Conservation (phyloP, 768 basidiomycete genomes). For the Lentinula sp. region DNA sequence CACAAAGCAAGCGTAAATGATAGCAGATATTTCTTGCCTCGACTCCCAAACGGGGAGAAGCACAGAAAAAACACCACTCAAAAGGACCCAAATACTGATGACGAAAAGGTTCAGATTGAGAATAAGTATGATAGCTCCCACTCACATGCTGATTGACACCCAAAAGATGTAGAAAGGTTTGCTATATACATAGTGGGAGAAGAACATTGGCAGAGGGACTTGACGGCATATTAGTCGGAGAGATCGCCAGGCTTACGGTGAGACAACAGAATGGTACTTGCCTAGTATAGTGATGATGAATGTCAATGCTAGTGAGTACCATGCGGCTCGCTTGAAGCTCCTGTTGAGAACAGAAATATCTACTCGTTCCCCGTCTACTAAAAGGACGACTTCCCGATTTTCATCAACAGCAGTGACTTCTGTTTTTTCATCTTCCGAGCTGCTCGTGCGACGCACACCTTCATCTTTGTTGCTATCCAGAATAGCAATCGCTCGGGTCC, state of each 20-base stretch:
- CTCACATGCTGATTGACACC: constrained; percentile 31
- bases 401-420: background rate
- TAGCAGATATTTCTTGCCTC: constrained; percentile 21
- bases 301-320: constrained; percentile 26
- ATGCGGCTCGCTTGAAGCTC: constrained; percentile 25
- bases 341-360: constrained; percentile 16
- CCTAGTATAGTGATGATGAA: constrained; percentile 28
- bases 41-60: constrained; percentile 32
- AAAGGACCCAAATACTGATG: constrained; percentile 26
- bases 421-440: constrained; percentile 14
- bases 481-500: constrained; percentile 25
- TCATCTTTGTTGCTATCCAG: constrained; percentile 14
- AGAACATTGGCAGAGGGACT: constrained; percentile 33
- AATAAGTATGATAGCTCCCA: background rate
- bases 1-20: constrained; percentile 10
- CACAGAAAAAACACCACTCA: constrained; percentile 29
- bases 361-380: background rate
- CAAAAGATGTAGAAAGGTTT: constrained; percentile 29
- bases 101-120: background rate
- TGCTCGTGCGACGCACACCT: background rate
- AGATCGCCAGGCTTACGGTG: background rate
- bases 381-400: background rate
- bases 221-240: background rate
- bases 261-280: constrained; percentile 5
- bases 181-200: constrained; percentile 29